Percentiles rank a stretch among this genome's conserved stretches.
Conservation (phyloP, 139 green algal genomes). For the Closterium sp. region DNA sequence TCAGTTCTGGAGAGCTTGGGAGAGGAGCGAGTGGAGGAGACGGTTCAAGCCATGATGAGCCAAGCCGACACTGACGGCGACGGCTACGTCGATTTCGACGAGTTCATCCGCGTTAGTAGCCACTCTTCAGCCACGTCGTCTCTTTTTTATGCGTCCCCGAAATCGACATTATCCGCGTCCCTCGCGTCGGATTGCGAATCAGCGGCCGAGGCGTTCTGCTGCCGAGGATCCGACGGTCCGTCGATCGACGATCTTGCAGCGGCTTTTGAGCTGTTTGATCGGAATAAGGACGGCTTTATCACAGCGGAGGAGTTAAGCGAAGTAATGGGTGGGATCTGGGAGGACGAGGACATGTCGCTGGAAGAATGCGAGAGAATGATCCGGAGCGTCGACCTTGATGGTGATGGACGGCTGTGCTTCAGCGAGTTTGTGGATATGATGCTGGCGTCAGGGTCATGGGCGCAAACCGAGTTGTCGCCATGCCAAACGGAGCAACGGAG, state of each 20-base stretch:
- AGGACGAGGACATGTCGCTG: background rate
- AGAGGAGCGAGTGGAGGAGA: background rate
- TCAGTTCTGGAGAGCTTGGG: background rate
- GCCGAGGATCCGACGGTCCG: background rate
- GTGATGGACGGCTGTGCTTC: background rate
- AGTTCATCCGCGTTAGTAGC: background rate
- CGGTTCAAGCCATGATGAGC: background rate
- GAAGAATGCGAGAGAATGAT: constrained; percentile 1
- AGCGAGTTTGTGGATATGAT: constrained; percentile 5
- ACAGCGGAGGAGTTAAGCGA: background rate
- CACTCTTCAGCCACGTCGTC: background rate
- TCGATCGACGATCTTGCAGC: background rate
- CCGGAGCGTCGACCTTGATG: background rate
- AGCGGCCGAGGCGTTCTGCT: background rate
- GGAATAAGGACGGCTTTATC: background rate
- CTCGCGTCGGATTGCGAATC: background rate
- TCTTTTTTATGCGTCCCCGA: background rate
- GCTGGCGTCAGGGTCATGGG: background rate
- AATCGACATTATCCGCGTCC: background rate
- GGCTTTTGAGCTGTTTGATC: background rate
- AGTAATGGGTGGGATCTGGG: background rate
- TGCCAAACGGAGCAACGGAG: background rate
- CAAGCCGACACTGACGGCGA: constrained; percentile 2
- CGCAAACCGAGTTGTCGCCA: background rate
- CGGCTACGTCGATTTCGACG: constrained; percentile 5